phyloP scores from a whole-genome alignment of 345 rosid species.

The Camelina neglecta region DNA sequence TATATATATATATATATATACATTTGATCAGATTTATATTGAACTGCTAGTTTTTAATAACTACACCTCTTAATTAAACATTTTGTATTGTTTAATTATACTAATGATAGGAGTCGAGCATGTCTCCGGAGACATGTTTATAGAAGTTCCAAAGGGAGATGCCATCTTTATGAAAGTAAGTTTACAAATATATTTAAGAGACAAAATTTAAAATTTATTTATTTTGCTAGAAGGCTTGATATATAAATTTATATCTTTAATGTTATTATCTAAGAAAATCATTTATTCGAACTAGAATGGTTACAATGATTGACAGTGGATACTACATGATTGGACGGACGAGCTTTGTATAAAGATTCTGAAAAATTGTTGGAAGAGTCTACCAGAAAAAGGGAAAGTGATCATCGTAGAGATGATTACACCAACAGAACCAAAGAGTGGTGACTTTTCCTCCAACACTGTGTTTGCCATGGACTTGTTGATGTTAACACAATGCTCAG shows the following conservation, averaged over 20 bases:
- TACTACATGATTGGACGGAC: slow-evolving; percentile 54
- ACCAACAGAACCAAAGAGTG: slow-evolving; percentile 33
- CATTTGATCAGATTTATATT: not conserved
- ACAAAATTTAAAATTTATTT: too few relatives aligned
- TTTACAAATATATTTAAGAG: not conserved
- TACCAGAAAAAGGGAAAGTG: slow-evolving; percentile 50
- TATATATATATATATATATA: too few relatives aligned
- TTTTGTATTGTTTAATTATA: not conserved
- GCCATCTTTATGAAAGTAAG: slow-evolving; percentile 86
- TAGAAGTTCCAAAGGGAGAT: slow-evolving; percentile 68
- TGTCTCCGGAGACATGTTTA: slow-evolving; percentile 84
- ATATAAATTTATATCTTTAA: too few relatives aligned
- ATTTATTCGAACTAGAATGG: not conserved
- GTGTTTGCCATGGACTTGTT: slow-evolving; percentile 44
- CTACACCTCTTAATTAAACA: not conserved
- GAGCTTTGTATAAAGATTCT: slow-evolving; percentile 50
- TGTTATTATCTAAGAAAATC: not conserved
- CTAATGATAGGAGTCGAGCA: slow-evolving; percentile 63
- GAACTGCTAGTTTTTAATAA: not conserved
- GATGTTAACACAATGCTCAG: slow-evolving; percentile 49
- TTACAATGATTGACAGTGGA: slow-evolving; percentile 41
- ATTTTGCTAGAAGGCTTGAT: too few relatives aligned
- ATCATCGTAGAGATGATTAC: slow-evolving; percentile 47
- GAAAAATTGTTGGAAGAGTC: slow-evolving; percentile 52
- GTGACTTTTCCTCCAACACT: slow-evolving; percentile 31